Base-by-base conservation (phyloP, 495 filamentous ascomycete species). In the Penicillium desertorum region DNA sequence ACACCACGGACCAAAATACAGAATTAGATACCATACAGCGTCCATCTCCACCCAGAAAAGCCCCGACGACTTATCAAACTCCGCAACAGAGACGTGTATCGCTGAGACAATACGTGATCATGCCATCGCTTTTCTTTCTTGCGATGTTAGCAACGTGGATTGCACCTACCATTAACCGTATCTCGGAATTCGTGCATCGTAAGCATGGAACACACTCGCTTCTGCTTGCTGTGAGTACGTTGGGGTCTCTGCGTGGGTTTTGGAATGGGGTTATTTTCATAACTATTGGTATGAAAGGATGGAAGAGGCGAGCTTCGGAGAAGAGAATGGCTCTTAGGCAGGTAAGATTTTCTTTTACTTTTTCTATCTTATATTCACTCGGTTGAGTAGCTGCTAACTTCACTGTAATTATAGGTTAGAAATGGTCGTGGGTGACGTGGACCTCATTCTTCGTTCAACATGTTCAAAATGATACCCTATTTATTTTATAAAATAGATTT, bases 191-290 rank as follows among this genome's bases (percentile, higher is more conserved):
- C 48, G 56, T 72, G n/a, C 46, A 71, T 51, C 74, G 69, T 0
- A 44, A 54, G 2, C 62, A 66, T 16, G 51, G 56, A 25, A 73
- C 72, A 2, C 75, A 70, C 34, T 62, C 72, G n/a, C 67, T 80
- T 4, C 51, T 76, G 17, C 29, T 79, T 0, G 60, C 66, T 19
- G 76, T 79, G 11, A 76, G 69, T 39, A 62, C 64, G 6, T 66
- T 73, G 36, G 73, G 76, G 7, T 76, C 75, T 0, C 57, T 80
- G 42, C 63, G 76, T 1, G 77, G 78, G 9, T 78, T 80, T 45
- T 80, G 76, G 76, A 80, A 80, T 54, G 75, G 74, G 0, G 56
- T 79, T 4, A 73, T 80, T 2, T 80, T 76, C 54, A 59, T 77
- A 10, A 68, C 67, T 0, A 68, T 78, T 17, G 76, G 74, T 0